phyloP scores from a whole-genome alignment of 371 early-diverging fungal species.

The Zychaea mexicana region DNA sequence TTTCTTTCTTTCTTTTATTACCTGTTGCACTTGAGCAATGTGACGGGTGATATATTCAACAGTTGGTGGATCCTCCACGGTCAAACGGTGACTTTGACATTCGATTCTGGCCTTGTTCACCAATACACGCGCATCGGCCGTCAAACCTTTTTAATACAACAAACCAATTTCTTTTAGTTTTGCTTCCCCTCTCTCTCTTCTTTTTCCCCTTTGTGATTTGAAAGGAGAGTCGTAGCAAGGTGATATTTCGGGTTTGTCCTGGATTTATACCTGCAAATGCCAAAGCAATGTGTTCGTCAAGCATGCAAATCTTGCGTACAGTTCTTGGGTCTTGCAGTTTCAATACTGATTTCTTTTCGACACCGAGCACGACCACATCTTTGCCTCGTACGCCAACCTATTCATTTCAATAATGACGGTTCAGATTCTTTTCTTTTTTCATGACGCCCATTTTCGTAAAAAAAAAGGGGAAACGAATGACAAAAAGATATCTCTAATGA shows the following conservation, averaged over 20 bases:
- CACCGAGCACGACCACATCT: conserved; percentile 92
- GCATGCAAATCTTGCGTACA: conserved; percentile 93
- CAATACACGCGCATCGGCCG: conserved; percentile 96
- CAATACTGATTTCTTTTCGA: conserved; percentile 96
- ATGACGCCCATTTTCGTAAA: not conserved
- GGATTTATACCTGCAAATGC: conserved; percentile 93
- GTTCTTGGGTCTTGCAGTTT: conserved; percentile 98
- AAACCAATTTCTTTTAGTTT: not conserved
- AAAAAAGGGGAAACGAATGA: not conserved
- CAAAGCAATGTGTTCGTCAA: conserved; percentile 96
- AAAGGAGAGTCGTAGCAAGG: not conserved
- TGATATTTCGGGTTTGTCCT: no score
- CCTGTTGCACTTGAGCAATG: conserved; percentile 97
- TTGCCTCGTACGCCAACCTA: conserved; percentile 97
- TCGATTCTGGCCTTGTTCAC: conserved; percentile 97
- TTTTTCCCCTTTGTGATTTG: not conserved
- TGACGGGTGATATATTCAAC: conserved; percentile 98
- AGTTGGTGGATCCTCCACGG: conserved; percentile 97
- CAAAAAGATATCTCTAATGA: no score
- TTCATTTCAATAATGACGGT: not conserved
- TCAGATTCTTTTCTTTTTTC: not conserved
- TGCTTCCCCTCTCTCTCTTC: not conserved
- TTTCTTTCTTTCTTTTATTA: conserved; percentile 25
- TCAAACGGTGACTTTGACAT: conserved; percentile 96
- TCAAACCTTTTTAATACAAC: conserved; percentile 67